These are phyloP conservation scores for Musa balbisiana DNA, from an alignment of 202 grass and related monocot genomes.

Conservation along the genomic window DNA sequence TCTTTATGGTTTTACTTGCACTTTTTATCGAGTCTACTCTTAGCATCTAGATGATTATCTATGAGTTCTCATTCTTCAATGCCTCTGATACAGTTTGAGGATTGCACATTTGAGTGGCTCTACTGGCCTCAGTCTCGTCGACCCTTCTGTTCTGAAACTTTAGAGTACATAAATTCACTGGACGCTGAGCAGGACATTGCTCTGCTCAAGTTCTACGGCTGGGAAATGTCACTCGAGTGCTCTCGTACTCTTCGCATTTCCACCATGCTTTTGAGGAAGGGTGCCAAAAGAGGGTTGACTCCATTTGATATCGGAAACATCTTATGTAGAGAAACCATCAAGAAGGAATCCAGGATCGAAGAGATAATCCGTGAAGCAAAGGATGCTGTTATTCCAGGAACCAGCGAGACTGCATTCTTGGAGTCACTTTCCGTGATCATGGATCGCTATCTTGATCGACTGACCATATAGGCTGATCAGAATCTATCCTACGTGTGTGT, in stretches of 20 bases:
- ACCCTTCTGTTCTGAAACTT: slow-evolving; percentile 39
- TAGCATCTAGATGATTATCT: no score
- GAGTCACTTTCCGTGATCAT: slow-evolving; percentile 53
- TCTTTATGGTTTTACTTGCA: no score
- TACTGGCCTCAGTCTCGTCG: slow-evolving; percentile 68
- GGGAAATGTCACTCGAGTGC: slow-evolving; percentile 53
- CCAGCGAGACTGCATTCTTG: slow-evolving; percentile 45
- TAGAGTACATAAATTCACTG: slow-evolving; percentile 53
- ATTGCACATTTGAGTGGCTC: slow-evolving; percentile 80
- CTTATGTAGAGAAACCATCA: slow-evolving; percentile 70
- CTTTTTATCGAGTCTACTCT: no score
- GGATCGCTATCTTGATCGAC: slow-evolving; percentile 40
- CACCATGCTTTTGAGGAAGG: slow-evolving; percentile 84
- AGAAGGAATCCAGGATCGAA: slow-evolving; percentile 58
- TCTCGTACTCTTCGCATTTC: slow-evolving; percentile 48
- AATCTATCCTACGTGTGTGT: no score
- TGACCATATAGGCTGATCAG: slow-evolving; percentile 10
- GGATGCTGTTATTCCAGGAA: slow-evolving; percentile 38
- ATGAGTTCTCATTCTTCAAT: no score
- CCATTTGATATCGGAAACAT: slow-evolving; percentile 67
- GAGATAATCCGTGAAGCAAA: slow-evolving; percentile 55
- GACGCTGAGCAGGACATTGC: slow-evolving; percentile 66
- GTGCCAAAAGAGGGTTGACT: slow-evolving; percentile 40
- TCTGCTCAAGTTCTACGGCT: slow-evolving; percentile 66
- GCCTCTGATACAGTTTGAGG: slow-evolving; percentile 45